Evolutionary conservation across 2,329 filamentous ascomycete genomes (phyloP), one percentile per base, ranked within the genome.

Genomic region (Exophiala xenobiotica): DNA sequence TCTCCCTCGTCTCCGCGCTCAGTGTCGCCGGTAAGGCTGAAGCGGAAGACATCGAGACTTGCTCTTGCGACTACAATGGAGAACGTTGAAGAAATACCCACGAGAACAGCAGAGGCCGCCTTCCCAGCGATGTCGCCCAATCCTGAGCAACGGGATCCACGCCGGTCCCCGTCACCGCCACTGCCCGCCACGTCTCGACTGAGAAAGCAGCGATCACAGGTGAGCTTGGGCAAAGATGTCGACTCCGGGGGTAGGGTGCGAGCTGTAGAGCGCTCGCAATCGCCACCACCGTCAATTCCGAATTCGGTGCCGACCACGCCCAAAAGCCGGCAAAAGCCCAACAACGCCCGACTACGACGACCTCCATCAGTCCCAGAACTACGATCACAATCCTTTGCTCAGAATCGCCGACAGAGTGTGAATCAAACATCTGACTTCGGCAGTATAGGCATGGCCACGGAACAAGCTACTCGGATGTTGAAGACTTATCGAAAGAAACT

Each of bases 401-500:
- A 67, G 31, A 69, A 68, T 35, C 53, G 59, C 20, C 39, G 51
- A 18, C 50, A 61, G 65, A 57, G 57, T 27, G 56, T 52, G 49
- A 57, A 49, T 31, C 52, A 58, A 14, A 53, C 54, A 23, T 70
- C 63, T 44, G 73, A 77, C 20, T 74, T 74, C 54, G 74, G 75
- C 20, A 75, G 71, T 27, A 57, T 81, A 8, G 71, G 74, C 7
- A 70, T 71, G 56, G 76, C 77, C 1, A 83, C 79, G 0, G 81
- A 84, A 53, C 77, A 79, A 49, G 68, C 83, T 1, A 79, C 77
- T 61, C 75, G 79, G 29, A 78, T 77, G 5, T 68, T 85, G 3
- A 75, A 77, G 39, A 74, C 77, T 0, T 85, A 83, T 60, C 73
- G 81, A 14, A 83, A 81, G 63, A 80, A 80, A 14, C 70, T 71